These are phyloP conservation scores for Solanum arcanum DNA, from an alignment of 257 asterid species.

Conservation along the genomic window DNA sequence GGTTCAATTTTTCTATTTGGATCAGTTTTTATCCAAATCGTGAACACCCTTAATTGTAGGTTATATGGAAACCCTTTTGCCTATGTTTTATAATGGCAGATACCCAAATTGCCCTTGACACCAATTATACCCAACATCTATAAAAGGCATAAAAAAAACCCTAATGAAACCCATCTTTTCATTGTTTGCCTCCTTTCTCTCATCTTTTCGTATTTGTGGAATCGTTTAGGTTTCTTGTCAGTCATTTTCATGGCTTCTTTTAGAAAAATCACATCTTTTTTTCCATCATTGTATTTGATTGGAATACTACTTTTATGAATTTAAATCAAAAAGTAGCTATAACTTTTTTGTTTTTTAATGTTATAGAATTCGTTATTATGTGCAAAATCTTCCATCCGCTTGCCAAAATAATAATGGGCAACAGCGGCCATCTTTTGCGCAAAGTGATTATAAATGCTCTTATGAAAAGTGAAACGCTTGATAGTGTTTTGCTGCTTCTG, in stretches of 20 bases:
- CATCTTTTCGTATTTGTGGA: not conserved
- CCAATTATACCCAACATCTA: not conserved
- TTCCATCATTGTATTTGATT: not conserved
- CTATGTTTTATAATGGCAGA: not conserved
- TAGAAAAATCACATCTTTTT: not conserved
- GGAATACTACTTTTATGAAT: not conserved
- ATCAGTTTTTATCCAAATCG: too few species aligned
- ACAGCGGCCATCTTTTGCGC: constrained; percentile 11
- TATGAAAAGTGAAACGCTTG: not conserved
- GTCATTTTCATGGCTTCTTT: not conserved
- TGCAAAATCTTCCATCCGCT: constrained; percentile 14
- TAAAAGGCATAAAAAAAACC: not conserved
- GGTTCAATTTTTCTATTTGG: too few species aligned
- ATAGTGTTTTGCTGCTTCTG: not conserved
- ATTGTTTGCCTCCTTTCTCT: not conserved
- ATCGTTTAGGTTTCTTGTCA: not conserved
- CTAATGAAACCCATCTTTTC: not conserved
- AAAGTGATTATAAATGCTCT: not conserved
- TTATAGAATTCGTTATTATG: not conserved
- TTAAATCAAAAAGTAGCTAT: too few species aligned
- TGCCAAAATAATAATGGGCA: constrained; percentile 2
- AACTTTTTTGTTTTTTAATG: not conserved
- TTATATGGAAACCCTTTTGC: too few species aligned
- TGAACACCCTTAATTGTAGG: too few species aligned
- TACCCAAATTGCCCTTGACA: not conserved